Conservation (phyloP, 192 early-diverging fungal genomes). For the Backusella tuberculispora region DNA sequence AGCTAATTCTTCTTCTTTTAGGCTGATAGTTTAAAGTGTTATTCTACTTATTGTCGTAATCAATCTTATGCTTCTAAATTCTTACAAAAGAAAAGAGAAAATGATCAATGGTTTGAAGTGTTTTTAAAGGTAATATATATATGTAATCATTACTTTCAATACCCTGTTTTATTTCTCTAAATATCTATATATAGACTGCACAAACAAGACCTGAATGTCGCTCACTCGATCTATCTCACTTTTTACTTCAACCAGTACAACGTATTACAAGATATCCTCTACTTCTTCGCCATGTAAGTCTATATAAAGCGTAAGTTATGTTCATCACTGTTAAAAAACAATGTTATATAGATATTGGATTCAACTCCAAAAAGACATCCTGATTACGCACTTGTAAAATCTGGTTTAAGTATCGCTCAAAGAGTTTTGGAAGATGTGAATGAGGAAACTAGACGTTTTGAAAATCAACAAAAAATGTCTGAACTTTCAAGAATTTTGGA, state of each 20-base stretch:
- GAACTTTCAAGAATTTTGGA: slow-evolving; percentile 65
- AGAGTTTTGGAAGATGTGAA: slow-evolving; percentile 79
- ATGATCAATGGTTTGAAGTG: slow-evolving; percentile 56
- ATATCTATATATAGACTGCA: slow-evolving; percentile 45
- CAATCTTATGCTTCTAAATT: slow-evolving; percentile 64
- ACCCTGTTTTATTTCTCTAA: background rate
- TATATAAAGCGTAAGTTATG: background rate
- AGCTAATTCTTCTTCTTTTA: slow-evolving; percentile 16
- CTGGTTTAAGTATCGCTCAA: slow-evolving; percentile 72
- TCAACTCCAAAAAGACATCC: slow-evolving; percentile 75
- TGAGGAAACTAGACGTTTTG: slow-evolving; percentile 74
- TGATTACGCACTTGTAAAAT: slow-evolving; percentile 70
- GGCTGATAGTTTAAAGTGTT: slow-evolving; percentile 60
- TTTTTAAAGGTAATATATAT: slow-evolving; percentile 62
- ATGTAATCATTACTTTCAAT: background rate
- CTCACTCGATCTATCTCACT: slow-evolving; percentile 76
- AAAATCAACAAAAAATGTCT: slow-evolving; percentile 57
- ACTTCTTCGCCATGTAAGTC: slow-evolving; percentile 71
- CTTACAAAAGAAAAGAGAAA: slow-evolving; percentile 56
- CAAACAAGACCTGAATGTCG: slow-evolving; percentile 65
- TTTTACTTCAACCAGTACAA: slow-evolving; percentile 89
- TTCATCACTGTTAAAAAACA: background rate
- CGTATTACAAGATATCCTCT: slow-evolving; percentile 93
- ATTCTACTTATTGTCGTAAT: slow-evolving; percentile 69
- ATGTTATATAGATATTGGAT: slow-evolving; percentile 62